A percentile compares a stretch with the other conserved stretches of the same genome.
Evolutionary conservation across 495 filamentous ascomycete genomes (phyloP).

Genomic region (Xylaria telfairii): DNA sequence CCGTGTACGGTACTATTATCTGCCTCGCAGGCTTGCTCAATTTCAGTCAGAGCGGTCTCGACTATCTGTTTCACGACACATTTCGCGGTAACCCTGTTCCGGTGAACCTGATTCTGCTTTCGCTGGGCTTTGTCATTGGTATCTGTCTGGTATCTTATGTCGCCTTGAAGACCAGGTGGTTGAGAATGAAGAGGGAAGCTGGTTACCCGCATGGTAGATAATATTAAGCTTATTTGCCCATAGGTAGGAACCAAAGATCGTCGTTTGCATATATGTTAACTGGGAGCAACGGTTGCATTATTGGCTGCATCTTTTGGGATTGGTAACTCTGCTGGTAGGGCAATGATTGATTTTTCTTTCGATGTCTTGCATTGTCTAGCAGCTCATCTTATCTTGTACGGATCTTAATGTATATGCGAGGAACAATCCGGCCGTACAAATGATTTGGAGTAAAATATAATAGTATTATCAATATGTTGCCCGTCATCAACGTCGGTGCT

Average conservation of each 20-base stretch:
- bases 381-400: background rate
- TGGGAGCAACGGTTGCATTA: background rate
- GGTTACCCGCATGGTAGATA: slow-evolving; percentile 29
- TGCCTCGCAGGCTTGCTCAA: slow-evolving; percentile 87
- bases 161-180: slow-evolving; percentile 30
- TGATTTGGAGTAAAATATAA: background rate
- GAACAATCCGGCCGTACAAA: background rate
- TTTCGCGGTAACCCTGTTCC: slow-evolving; percentile 78
- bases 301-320: background rate
- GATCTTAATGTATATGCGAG: background rate
- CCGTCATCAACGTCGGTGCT: background rate
- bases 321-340: too few relatives aligned
- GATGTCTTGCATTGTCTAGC: slow-evolving; percentile 5
- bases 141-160: slow-evolving; percentile 67
- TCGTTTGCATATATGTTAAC: slow-evolving; percentile 5
- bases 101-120: slow-evolving; percentile 74
- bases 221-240: slow-evolving; percentile 16
- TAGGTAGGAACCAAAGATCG: background rate
- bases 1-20: slow-evolving; percentile 93
- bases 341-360: background rate
- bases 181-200: slow-evolving; percentile 30
- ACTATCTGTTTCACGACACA: slow-evolving; percentile 74
- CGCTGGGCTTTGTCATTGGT: slow-evolving; percentile 65
- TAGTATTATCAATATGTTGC: background rate
- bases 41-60: slow-evolving; percentile 83